Base-by-base conservation (phyloP, 2,329 filamentous ascomycete genomes). In the Colletotrichum trifolii region DNA sequence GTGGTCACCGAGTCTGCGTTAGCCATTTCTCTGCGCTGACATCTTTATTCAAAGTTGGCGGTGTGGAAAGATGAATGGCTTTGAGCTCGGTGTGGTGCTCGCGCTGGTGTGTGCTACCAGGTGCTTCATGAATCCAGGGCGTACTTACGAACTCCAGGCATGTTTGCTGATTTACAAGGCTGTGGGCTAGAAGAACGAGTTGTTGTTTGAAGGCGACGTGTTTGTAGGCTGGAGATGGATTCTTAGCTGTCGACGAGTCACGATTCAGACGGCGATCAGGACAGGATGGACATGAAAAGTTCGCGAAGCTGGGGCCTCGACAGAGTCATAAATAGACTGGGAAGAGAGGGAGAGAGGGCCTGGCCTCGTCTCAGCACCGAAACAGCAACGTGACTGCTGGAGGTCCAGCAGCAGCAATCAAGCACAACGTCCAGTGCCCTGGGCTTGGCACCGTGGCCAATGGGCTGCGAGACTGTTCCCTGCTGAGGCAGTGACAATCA, bases 111-210 rank as follows among this genome's bases (percentile, higher is more conserved):
- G 2, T 8, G 17, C 10, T 12, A 35, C 17, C 36, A 6, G n/a
- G 17, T 13, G 17, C 17, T 17, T 43, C 11, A 34, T 12, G 40
- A 40, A 25, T 25, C 4, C 1, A 48, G 36, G 40, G n/a, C 17
- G 36, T 52, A 83, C 82, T 77, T 76, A 85, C 84, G 83, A 74
- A 85, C 78, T 69, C 83, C 83, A 75, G 80, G 79, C 84, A 86
- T 86, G 50, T 68, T 83, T 75, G 69, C 72, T 72, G 71, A 69
- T 49, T 57, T 56, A 25, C 35, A n/a, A 15, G 36, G n/a, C 33
- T n/a, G 17, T 17, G 17, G 33, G 52, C 34, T 45, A 45, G 15
- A 17, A 25, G 25, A 25, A 25, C 35, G n/a, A 52, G 45, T 7
- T 50, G 34, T n/a, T 40, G 49, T 55, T 5, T 10, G 39, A 33